Evolutionary conservation across 2,329 filamentous ascomycete genomes (phyloP), one percentile per base, ranked within the genome.

Genomic region (Aspergillaceae sp.): DNA sequence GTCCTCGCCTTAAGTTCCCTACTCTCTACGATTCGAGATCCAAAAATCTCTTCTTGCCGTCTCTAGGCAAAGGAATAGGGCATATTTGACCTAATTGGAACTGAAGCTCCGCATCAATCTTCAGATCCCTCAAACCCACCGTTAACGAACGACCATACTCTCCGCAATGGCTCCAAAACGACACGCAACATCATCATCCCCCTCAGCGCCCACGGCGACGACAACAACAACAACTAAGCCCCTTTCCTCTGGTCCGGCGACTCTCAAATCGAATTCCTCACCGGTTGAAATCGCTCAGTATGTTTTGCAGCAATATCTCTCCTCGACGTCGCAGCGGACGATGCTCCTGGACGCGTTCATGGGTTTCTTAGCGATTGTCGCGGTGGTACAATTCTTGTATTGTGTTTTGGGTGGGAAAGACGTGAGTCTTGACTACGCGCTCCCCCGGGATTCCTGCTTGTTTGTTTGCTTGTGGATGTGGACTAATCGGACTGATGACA

Each of bases 301-400:
- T 62, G 76, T 96, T 56, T 85, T 83, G 78, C 73, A 82, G 57
- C 82, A 87, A 68, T 98, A 98, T 70, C 66, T 83, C 46, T 73
- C 84, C 56, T 77, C 82, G 56, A 98, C 92, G 40, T 83, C 91
- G 41, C 90, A 95, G 76, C 82, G 91, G 52, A 91, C 85, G 41
- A 92, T 94, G 78, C 79, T 98, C 51, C 78, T 97, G 51, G 92
- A 98, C 67, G 79, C 79, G 33, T 98, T 98, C 68, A 83, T 98
- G 79, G 80, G 70, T 3, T 98, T 96, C 67, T 73, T 98, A 48
- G 81, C 92, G 26, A 75, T 83, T 1, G 87, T 94, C 4, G 92
- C 89, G 43, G 87, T 74, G n/a, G 67, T 97, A 59, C 92, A 98
- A 70, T 97, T 98, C 68, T 66, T 86, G 49, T 98, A 98, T 71